Conservation (phyloP, 768 basidiomycete genomes). For the Glaciozyma antarctica region DNA sequence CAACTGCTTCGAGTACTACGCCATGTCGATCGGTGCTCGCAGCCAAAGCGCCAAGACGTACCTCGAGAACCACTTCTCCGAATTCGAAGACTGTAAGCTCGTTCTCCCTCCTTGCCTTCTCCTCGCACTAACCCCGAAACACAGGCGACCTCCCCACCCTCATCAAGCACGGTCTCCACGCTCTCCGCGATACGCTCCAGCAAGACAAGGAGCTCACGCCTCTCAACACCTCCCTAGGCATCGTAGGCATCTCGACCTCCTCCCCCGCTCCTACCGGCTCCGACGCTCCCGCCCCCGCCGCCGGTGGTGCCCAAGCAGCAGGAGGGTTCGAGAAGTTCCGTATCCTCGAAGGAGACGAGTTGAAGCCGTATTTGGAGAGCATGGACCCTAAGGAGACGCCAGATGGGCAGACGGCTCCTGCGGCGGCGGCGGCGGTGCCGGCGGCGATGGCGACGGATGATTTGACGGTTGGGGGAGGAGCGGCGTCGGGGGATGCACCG, state of each 20-base stretch:
- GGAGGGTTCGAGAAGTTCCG: conserved; percentile 57
- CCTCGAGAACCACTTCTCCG: conserved; percentile 84
- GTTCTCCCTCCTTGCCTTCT: conserved; percentile 1
- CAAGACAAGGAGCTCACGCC: conserved; percentile 93
- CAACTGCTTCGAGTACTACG: conserved; percentile 93
- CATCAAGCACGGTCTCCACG: conserved; percentile 84
- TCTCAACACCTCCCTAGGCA: conserved; percentile 89
- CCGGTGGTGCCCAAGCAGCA: conserved; percentile 51
- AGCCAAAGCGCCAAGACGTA: conserved; percentile 99
- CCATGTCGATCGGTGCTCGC: conserved; percentile 95
- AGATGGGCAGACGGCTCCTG: conserved; percentile 33
- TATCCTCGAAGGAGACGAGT: conserved; percentile 72
- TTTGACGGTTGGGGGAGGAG: background rate
- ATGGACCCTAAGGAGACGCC: conserved; percentile 50
- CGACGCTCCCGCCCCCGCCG: conserved; percentile 3
- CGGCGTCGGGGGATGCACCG: background rate
- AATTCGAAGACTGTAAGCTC: conserved; percentile 70
- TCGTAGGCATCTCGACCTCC: conserved; percentile 51
- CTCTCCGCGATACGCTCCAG: conserved; percentile 90
- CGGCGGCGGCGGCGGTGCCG: conserved; percentile 42
- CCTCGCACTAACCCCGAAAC: background rate
- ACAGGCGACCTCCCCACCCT: conserved; percentile 76
- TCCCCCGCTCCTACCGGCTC: conserved; percentile 11
- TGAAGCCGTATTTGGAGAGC: conserved; percentile 62
- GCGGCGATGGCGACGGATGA: conserved; percentile 23